Evolutionary conservation across 768 basidiomycete species (phyloP), one percentile per base, ranked within the genome.

Genomic region (Lactarius tabidus): DNA sequence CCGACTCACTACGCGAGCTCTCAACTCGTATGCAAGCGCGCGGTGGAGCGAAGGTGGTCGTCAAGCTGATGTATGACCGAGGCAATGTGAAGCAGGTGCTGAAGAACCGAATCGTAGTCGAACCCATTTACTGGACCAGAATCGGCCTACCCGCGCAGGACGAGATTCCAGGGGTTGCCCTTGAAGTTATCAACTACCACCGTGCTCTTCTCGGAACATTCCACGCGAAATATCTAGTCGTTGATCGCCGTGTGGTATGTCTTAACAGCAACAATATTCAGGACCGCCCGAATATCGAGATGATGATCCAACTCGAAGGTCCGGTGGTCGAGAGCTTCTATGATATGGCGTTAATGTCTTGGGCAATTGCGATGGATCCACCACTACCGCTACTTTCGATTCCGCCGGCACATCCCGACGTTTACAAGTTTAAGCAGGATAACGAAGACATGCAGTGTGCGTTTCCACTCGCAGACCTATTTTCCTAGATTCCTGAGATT

Each of bases 301-400:
- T 88, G 81, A 87, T 87, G 86, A 73, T 82, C 8, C 87, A 88
- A 68, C 78, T 89, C 51, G 88, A 90, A 71, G 88, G 88, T 0
- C 84, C 85, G 0, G 80, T 90, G 59, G 88, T 90, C 63, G 81
- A 89, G 62, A 78, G 84, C 6, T 78, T 90, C 67, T 89, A 88
- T 74, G 89, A 90, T 73, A 83, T 82, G 74, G 84, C 85, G 17
- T 80, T 90, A 57, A 77, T 87, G 60, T 82, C 82, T 53, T 89
- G 85, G 85, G 78, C 76, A 67, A 80, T 81, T 52, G 72, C 76
- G 31, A 75, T 85, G 69, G 67, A 77, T 39, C 82, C 84, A 14
- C 77, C 77, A 10, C 70, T 82, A 28, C 82, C 84, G 18, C 73
- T 80, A 31, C 71, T 79, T 51, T 48, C 67, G n/a, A 68, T 69